phyloP scores from a whole-genome alignment of 2,329 filamentous ascomycete species.

The Delphinella strobiligena region DNA sequence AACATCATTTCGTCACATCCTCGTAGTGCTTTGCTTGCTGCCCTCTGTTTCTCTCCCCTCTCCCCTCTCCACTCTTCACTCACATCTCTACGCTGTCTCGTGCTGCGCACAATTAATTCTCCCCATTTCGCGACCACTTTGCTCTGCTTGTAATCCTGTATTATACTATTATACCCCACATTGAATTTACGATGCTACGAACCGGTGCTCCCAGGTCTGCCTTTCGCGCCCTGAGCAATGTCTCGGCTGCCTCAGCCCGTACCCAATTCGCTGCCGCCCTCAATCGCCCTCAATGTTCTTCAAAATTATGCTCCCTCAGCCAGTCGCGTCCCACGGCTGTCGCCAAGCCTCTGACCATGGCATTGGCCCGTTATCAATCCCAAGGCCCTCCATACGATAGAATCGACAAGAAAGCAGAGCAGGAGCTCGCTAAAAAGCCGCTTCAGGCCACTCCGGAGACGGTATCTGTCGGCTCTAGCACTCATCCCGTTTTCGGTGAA shows the following conservation, averaged over 20 bases:
- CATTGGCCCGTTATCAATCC: slow-evolving; percentile 11
- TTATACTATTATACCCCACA: too few relatives aligned
- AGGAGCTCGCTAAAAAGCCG: slow-evolving; percentile 40
- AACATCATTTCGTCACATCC: too few relatives aligned
- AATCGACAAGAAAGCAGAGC: slow-evolving; percentile 47
- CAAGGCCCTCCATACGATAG: slow-evolving; percentile 24
- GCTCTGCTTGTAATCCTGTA: slow-evolving; percentile 1
- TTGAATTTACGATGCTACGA: too few relatives aligned
- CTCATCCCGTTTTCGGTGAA: slow-evolving; percentile 28
- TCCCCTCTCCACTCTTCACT: too few relatives aligned
- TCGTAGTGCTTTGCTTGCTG: too few relatives aligned
- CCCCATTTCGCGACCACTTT: too few relatives aligned
- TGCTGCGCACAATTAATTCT: too few relatives aligned
- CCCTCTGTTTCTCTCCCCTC: too few relatives aligned
- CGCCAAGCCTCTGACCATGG: slow-evolving; percentile 22
- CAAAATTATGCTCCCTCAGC: slow-evolving; percentile 29
- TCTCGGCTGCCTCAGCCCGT: slow-evolving; percentile 19
- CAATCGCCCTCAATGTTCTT: slow-evolving; percentile 22
- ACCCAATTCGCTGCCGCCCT: slow-evolving; percentile 11
- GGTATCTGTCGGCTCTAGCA: slow-evolving; percentile 47
- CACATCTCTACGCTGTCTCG: too few relatives aligned
- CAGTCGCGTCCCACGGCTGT: slow-evolving; percentile 19
- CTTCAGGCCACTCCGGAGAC: slow-evolving; percentile 47
- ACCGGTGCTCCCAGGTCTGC: slow-evolving; percentile 30
- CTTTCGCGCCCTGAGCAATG: slow-evolving; percentile 25